Base-by-base conservation (phyloP, 2,329 filamentous ascomycete species). In the Piedraia hortae region DNA sequence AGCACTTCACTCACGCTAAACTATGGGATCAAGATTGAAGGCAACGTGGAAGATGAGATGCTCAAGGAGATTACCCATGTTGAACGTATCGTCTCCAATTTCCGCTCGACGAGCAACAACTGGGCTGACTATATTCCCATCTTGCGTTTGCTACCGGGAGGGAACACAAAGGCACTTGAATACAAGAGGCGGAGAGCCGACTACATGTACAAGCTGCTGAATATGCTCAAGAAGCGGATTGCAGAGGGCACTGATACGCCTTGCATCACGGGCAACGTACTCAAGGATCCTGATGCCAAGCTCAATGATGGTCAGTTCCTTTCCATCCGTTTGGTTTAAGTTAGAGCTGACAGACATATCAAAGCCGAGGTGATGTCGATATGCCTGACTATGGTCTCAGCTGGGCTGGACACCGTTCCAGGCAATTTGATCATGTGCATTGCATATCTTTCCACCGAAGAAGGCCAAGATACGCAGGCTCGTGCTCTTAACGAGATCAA, bases 391-490 rank as follows among this genome's bases (percentile, higher is more conserved):
- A 78, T 82, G 61, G 68, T 82, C 0, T 72, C 67, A 1, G 74
- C 71, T 0, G 74, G 74, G 10, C 58, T 82, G 9, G 74, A 85
- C 38, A 85, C 74, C 0, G 67, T 85, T 1, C 70, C 74, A 0
- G 70, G 65, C 6, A 80, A 78, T 29, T 46, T 82, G 6, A 67
- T 77, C 35, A 75, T 77, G 68, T 66, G 67, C 7, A 61, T 82
- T 19, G 74, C 69, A 2, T 74, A 72, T 33, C 56, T 85, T 2
- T 59, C 68, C n/a, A 65, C 61, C 0, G 44, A 55, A 0, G 50
- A 65, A 6, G 71, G 73, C 8, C 67, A 72, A 32, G 51, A 55
- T 3, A 68, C 80, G 27, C 74, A 85, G 42, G 45, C 56, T 24
- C 62, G 57, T 16, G 72, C 72, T 0, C 62, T 73, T 26, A 46